Conservation (phyloP, 306 rosid genomes). For the Dryas alaskensis region DNA sequence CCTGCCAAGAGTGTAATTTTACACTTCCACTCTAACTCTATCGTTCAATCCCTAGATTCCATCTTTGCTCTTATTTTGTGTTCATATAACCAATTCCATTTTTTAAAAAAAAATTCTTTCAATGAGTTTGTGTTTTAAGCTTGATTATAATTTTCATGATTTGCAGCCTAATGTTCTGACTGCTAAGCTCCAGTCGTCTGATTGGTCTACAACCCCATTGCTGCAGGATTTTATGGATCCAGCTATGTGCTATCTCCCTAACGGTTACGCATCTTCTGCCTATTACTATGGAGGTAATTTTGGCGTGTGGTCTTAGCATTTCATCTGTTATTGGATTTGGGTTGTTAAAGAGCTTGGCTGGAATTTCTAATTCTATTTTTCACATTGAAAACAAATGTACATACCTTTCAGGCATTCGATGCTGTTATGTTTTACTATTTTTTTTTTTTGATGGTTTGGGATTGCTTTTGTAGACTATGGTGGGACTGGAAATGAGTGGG, state of each 20-base stretch:
- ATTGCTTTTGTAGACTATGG: conserved; percentile 50
- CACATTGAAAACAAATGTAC: neutral
- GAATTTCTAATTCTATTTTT: neutral
- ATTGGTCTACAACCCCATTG: conserved; percentile 68
- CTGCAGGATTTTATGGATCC: conserved; percentile 66
- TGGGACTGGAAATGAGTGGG: conserved; percentile 72
- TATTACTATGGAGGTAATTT: conserved; percentile 74
- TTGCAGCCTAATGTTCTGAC: conserved; percentile 49
- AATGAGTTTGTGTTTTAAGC: neutral
- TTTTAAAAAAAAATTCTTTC: no score
- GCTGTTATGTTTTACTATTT: neutral
- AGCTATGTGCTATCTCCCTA: conserved; percentile 69
- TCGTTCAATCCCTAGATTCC: neutral
- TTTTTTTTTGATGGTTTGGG: neutral
- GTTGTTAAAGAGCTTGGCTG: neutral
- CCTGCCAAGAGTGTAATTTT: conserved; percentile 62
- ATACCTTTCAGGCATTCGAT: neutral
- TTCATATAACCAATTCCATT: neutral
- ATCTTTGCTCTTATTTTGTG: neutral
- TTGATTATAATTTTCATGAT: conserved; percentile 22
- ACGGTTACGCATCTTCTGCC: conserved; percentile 61
- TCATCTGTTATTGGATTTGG: neutral
- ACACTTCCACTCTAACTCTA: neutral
- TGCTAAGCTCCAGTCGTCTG: conserved; percentile 62
- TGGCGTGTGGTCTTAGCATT: neutral